A percentile compares a stretch with the other conserved stretches of the same genome.
phyloP scores from a whole-genome alignment of 208 protist genomes.

The Trypanosomatidae sp. region DNA sequence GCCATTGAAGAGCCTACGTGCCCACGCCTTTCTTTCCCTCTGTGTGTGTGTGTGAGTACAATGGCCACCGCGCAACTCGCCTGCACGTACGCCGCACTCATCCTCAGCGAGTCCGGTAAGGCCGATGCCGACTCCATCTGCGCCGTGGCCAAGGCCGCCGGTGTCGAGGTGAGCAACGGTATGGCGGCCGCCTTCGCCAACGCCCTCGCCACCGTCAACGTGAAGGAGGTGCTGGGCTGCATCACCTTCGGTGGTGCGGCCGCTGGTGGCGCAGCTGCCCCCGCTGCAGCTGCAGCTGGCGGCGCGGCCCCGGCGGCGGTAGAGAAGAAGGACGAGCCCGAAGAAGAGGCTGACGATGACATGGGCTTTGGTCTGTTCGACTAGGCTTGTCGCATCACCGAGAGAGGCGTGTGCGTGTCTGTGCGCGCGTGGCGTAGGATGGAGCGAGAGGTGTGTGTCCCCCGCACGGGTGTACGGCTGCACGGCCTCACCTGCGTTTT shows the following conservation, averaged over 20 bases:
- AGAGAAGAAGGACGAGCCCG: slow-evolving; percentile 57
- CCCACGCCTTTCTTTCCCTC: not conserved
- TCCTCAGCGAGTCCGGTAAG: slow-evolving; percentile 92
- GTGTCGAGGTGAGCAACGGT: slow-evolving; percentile 67
- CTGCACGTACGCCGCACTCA: slow-evolving; percentile 95
- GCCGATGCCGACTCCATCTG: slow-evolving; percentile 64
- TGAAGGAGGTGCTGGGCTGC: slow-evolving; percentile 65
- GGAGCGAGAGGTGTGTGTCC: not conserved
- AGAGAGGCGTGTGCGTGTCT: not conserved
- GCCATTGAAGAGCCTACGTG: not conserved
- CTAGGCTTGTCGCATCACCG: slow-evolving; percentile 40
- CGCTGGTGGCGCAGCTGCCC: slow-evolving; percentile 37
- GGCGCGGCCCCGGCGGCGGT: slow-evolving; percentile 47
- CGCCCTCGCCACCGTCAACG: slow-evolving; percentile 53
- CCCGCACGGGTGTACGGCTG: not conserved
- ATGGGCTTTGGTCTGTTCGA: slow-evolving; percentile 91
- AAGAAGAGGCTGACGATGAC: slow-evolving; percentile 86
- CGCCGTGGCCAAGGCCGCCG: slow-evolving; percentile 77
- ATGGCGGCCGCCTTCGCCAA: slow-evolving; percentile 75
- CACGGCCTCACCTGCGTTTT: not conserved
- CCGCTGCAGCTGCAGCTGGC: slow-evolving; percentile 6
- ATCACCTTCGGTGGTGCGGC: slow-evolving; percentile 71
- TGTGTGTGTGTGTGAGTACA: not conserved
- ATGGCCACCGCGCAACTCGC: slow-evolving; percentile 82
- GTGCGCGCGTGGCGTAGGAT: not conserved